phyloP scores from a whole-genome alignment of 2,329 filamentous ascomycete species.

The Aspergillus latus region DNA sequence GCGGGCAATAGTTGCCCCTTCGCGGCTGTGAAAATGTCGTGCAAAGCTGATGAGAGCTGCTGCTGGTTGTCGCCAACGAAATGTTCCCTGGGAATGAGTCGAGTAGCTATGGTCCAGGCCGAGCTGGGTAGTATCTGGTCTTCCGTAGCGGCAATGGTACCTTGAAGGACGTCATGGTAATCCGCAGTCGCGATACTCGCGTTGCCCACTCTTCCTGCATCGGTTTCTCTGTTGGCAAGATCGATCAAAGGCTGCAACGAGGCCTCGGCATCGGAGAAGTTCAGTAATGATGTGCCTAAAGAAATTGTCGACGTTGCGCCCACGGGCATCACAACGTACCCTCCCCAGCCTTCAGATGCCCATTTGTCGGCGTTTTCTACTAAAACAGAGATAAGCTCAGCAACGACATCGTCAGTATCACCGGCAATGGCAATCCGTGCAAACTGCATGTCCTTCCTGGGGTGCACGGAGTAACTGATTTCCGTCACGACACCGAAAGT shows the following conservation, averaged over 20 bases:
- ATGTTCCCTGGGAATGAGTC: slow-evolving; percentile 9
- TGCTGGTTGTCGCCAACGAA: slow-evolving; percentile 12
- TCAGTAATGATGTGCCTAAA: slow-evolving; percentile 17
- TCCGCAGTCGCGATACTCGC: slow-evolving; percentile 3
- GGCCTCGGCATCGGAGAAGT: slow-evolving; percentile 10
- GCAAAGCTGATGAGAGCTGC: slow-evolving; percentile 1
- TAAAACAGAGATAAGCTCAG: slow-evolving; percentile 10
- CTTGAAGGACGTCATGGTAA: slow-evolving; percentile 5
- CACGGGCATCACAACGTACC: slow-evolving; percentile 13
- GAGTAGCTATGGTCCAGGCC: slow-evolving; percentile 9
- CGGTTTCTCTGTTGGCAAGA: slow-evolving; percentile 6
- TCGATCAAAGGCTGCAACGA: slow-evolving; percentile 15
- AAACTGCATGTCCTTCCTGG: slow-evolving; percentile 18
- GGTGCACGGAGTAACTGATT: slow-evolving; percentile 19
- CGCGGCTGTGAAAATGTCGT: not conserved
- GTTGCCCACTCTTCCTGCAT: not conserved
- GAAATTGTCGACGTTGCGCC: slow-evolving; percentile 2
- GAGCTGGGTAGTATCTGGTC: slow-evolving; percentile 3
- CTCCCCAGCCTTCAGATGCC: slow-evolving; percentile 23
- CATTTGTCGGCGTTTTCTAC: slow-evolving; percentile 20
- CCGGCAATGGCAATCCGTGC: slow-evolving; percentile 1
- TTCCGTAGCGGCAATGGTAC: slow-evolving; percentile 1
- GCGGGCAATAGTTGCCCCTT: not conserved
- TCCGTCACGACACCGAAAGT: slow-evolving; percentile 22
- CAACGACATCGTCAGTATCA: not conserved